phyloP scores from a whole-genome alignment of 345 rosid genomes.

The Toxicodendron radicans region DNA sequence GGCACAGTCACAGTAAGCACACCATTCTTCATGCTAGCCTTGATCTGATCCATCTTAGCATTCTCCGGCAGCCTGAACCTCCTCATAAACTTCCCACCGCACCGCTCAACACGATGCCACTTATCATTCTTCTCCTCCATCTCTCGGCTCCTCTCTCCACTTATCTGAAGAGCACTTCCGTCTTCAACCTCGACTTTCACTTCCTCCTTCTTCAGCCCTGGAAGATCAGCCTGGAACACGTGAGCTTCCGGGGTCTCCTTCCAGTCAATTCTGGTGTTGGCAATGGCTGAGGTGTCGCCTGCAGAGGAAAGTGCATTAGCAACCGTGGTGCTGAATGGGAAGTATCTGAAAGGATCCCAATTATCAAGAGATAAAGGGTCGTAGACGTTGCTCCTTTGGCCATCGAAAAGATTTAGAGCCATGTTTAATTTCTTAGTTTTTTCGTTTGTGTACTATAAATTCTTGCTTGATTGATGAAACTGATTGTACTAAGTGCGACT shows the following conservation, averaged over 20 bases:
- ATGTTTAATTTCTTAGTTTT: slow-evolving; percentile 1
- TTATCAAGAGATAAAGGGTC: slow-evolving; percentile 30
- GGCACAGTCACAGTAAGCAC: slow-evolving; percentile 27
- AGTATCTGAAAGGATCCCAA: slow-evolving; percentile 29
- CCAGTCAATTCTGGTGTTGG: slow-evolving; percentile 37
- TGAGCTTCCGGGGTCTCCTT: slow-evolving; percentile 40
- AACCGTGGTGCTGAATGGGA: neutral
- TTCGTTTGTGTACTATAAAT: too few species aligned
- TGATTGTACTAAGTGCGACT: too few species aligned
- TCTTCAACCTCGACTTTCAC: slow-evolving; percentile 42
- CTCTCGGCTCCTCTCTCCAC: slow-evolving; percentile 34
- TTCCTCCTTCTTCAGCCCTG: slow-evolving; percentile 39
- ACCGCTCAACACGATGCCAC: slow-evolving; percentile 41
- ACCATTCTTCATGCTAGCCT: slow-evolving; percentile 35
- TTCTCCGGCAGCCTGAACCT: slow-evolving; percentile 31
- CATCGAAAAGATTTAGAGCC: slow-evolving; percentile 31
- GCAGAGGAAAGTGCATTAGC: slow-evolving; percentile 8
- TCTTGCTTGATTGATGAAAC: too few species aligned
- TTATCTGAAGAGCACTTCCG: slow-evolving; percentile 26
- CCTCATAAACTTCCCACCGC: slow-evolving; percentile 30
- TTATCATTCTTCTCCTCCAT: slow-evolving; percentile 32
- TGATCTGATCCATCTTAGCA: slow-evolving; percentile 32
- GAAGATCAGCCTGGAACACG: slow-evolving; percentile 37
- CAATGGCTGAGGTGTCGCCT: slow-evolving; percentile 20
- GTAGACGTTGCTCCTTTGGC: slow-evolving; percentile 32